Base-by-base conservation (phyloP, 305 asterid genomes). In the Andrographis paniculata region DNA sequence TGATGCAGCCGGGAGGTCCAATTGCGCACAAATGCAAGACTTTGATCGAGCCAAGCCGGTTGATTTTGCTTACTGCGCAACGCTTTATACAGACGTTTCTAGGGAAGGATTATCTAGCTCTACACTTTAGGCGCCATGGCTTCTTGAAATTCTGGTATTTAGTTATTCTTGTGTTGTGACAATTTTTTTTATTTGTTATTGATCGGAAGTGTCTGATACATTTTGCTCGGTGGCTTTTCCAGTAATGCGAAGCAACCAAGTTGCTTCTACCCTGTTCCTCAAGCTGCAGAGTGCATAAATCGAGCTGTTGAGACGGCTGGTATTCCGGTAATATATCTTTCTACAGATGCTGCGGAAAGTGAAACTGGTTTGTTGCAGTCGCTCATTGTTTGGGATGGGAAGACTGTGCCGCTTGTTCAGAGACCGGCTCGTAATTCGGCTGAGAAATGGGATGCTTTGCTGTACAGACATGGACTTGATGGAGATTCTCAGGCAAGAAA, bases 1-100 rank as follows among this genome's bases (percentile, higher is more conserved):
- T 81, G 70, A 77, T 77, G 93, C 96, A 91, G 71, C 87, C 99
- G 2, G 93, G 96, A 42, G 99, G 99, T 12, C 99, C 99, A 0
- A 84, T 91, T 61, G 75, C 87, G 50, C 95, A 84, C 70, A 72
- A 76, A n/a, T 91, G 99, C 52, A 80, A 77, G 72, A 84, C 91
- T 0, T 59, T 91, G 66, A 75, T 87, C 28, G 99, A 91, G 71
- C 99, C 99, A 10, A 84, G 95, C 49, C 80, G 91, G 54, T 68
- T 91, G 48, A 91, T 91, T 53, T 46, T 83, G 80, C 84, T 87
- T 36, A 87, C 99, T 52, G 96, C 99, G 46, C 94, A 91, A 50
- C 93, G 95, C 22, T 91, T 91, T 60, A 62, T 91, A 37, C 99
- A 91, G 62, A 91, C 99, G n/a, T 91, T 91, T 71, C 53, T 91